phyloP scores from a whole-genome alignment of 1,284 basidiomycete species.

The Heterobasidion parviporum region DNA sequence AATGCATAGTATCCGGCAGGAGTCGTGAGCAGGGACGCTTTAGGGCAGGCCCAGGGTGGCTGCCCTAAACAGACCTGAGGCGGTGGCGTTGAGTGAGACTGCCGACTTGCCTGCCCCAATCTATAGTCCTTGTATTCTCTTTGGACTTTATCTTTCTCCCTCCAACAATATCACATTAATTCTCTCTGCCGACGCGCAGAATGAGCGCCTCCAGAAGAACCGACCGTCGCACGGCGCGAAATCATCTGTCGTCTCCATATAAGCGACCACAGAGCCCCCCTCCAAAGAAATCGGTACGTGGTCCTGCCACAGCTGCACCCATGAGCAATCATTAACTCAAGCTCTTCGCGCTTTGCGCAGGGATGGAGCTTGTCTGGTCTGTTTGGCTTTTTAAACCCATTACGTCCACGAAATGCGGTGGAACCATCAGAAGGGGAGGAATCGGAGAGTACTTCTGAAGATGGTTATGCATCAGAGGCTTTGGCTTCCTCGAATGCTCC shows the following conservation, averaged over 20 bases:
- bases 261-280: slow-evolving; percentile 16
- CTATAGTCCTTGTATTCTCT: background rate
- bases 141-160: background rate
- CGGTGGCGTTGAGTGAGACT: background rate
- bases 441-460: slow-evolving; percentile 8
- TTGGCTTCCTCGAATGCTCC: slow-evolving; percentile 1
- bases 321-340: background rate
- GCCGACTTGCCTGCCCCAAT: background rate
- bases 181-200: background rate
- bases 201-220: slow-evolving; percentile 47
- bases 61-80: background rate
- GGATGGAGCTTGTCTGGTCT: slow-evolving; percentile 43
- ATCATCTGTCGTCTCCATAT: slow-evolving; percentile 25
- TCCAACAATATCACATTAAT: background rate
- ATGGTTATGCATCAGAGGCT: slow-evolving; percentile 9
- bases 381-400: slow-evolving; percentile 38
- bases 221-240: slow-evolving; percentile 31
- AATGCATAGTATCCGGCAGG: background rate
- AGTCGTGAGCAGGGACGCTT: slow-evolving; percentile 8
- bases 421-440: slow-evolving; percentile 12
- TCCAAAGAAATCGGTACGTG: slow-evolving; percentile 39
- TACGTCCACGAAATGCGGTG: slow-evolving; percentile 17
- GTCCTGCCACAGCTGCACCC: background rate
- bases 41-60: slow-evolving; percentile 7
- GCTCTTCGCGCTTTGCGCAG: slow-evolving; percentile 18